Base-by-base conservation (phyloP, 1,284 basidiomycete genomes). In the Ustilago cynodontis region DNA sequence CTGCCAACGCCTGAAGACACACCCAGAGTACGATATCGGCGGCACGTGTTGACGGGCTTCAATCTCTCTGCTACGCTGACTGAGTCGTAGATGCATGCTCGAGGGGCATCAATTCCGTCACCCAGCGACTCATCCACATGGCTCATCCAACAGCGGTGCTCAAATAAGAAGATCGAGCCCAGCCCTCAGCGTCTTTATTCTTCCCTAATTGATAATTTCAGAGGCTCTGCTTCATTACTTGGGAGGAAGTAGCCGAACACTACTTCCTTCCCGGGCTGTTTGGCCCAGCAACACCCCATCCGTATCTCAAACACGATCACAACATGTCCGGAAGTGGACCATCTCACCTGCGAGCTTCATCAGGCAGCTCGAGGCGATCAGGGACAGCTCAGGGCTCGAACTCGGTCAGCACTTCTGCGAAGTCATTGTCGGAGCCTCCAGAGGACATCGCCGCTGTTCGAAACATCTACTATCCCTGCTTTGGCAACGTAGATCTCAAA, bases 381-480 rank as follows among this genome's bases (percentile, higher is more conserved):
- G 8, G 22, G 29, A 10, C 43, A n/a, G 47, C 53, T 28, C 55
- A 59, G 18, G 37, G 28, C 16, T 13, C 9, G 2, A 39, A 35
- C 1, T 10, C 43, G 20, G 3, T 55, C 10, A 41, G 14, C 14
- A 28, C 1, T 6, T 7, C 51, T 14, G 43, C 57, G 18, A 51
- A 35, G 26, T 49, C 58, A 11, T 31, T 35, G 9, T 43, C 37
- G 1, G 52, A 47, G 1, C 43, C 24, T 28, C 22, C 31, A 4
- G 26, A 20, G 31, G 58, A 62, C n/a, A 39, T 29, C 2, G 31
- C 50, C 11, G 28, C 33, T 18, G 53, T 60, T 14, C 51, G 45
- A 29, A 49, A 49, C 24, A 43, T 69, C 11, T 66, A 70, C 59
- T 70, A 65, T 52, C 63, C 72, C 9, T 75, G 72, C 59, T 65